Percentiles rank a stretch among this genome's conserved stretches.
Conservation (phyloP, 1,139 yeast species). For the Protomyces pachydermus region DNA sequence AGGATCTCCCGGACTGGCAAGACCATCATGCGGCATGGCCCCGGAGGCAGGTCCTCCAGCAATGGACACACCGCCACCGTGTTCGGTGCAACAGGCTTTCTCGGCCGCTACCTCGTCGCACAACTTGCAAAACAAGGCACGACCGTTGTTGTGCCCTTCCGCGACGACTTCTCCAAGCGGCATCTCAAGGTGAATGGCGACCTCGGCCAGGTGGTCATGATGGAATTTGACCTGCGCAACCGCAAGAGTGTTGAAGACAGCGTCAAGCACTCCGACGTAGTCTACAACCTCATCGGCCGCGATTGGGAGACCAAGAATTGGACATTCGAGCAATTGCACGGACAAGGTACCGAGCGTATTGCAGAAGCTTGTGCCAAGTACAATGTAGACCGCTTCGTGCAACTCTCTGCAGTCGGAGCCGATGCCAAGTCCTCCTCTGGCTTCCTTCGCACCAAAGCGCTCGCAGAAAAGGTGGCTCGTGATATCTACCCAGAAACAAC, state of each 20-base stretch:
- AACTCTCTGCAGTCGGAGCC: constrained; percentile 78
- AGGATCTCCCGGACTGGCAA: constrained; percentile 74
- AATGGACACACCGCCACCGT: constrained; percentile 90
- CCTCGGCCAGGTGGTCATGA: constrained; percentile 64
- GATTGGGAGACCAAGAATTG: constrained; percentile 68
- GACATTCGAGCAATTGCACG: constrained; percentile 75
- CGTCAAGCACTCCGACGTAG: constrained; percentile 77
- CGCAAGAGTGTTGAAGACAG: constrained; percentile 69
- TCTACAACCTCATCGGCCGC: constrained; percentile 72
- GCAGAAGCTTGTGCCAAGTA: constrained; percentile 68
- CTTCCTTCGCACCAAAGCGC: constrained; percentile 70
- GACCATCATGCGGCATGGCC: constrained; percentile 62
- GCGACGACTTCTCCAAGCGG: constrained; percentile 75
- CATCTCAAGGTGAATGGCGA: constrained; percentile 81
- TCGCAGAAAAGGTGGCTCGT: constrained; percentile 67
- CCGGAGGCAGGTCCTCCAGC: constrained; percentile 77
- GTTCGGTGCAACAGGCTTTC: constrained; percentile 75
- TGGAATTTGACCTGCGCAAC: constrained; percentile 79
- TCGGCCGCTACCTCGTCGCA: constrained; percentile 68
- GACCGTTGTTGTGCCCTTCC: constrained; percentile 65
- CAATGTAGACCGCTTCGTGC: constrained; percentile 69
- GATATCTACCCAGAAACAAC: constrained; percentile 70
- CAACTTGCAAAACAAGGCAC: constrained; percentile 67
- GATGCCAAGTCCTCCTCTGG: constrained; percentile 61
- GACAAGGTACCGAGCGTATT: constrained; percentile 71